Conservation (phyloP, 345 rosid genomes). For the Citrus medica region DNA sequence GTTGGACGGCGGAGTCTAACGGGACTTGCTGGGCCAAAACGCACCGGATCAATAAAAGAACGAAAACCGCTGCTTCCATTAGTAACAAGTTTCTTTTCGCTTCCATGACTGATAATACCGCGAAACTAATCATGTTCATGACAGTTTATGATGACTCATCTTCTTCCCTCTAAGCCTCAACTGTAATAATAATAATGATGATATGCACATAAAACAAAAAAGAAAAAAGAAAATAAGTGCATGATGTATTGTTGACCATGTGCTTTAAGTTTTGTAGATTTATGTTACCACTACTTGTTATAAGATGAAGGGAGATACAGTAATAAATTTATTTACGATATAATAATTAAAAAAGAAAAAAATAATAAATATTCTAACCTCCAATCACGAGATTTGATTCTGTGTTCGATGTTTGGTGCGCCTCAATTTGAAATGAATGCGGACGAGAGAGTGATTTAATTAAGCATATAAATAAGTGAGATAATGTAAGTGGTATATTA, state of each 20-base stretch:
- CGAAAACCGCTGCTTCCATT: neutral
- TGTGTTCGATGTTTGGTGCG: conserved; percentile 11
- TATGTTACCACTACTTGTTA: neutral
- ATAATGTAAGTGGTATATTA: too few species aligned
- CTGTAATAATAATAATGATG: neutral
- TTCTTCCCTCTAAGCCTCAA: neutral
- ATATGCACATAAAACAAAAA: neutral
- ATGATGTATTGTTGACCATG: conserved; percentile 7
- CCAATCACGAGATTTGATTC: conserved; percentile 43
- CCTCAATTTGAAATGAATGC: conserved; percentile 4
- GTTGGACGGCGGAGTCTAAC: conserved; percentile 32
- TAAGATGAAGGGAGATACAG: neutral
- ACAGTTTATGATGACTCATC: conserved; percentile 1
- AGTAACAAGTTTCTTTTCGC: neutral
- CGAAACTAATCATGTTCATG: neutral
- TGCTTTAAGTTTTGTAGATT: neutral
- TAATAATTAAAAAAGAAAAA: neutral
- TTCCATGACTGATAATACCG: conserved; percentile 21
- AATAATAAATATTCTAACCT: conserved; percentile 19
- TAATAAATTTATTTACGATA: neutral
- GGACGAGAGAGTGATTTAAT: conserved; percentile 7
- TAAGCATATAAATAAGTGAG: too few species aligned
- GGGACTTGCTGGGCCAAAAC: conserved; percentile 27
- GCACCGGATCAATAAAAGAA: conserved; percentile 27
- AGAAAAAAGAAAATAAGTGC: neutral